Conservation (phyloP, 2,329 filamentous ascomycete species). For the Pseudomassariella vexata region DNA sequence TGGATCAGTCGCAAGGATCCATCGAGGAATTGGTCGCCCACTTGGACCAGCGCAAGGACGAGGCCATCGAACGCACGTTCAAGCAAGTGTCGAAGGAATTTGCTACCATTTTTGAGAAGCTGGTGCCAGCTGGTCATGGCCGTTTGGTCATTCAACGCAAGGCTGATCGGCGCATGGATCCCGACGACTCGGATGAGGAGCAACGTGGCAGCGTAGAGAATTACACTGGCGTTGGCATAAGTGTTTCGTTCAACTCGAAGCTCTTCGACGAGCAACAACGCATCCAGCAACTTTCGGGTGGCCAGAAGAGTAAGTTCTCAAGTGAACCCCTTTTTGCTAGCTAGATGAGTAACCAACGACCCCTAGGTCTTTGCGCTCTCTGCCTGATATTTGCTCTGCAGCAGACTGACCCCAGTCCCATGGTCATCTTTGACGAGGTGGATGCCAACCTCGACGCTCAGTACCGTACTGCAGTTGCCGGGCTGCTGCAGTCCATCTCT, state of each 20-base stretch:
- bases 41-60: slow-evolving; percentile 91
- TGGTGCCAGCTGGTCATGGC: slow-evolving; percentile 90
- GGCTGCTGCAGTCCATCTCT: slow-evolving; percentile 77
- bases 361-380: slow-evolving; percentile 86
- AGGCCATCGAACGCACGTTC: slow-evolving; percentile 97
- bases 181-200: slow-evolving; percentile 64
- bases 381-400: slow-evolving; percentile 99
- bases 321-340: not conserved
- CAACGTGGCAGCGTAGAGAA: slow-evolving; percentile 76
- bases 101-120: slow-evolving; percentile 84
- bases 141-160: slow-evolving; percentile 89
- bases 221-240: slow-evolving; percentile 93
- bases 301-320: slow-evolving; percentile 78
- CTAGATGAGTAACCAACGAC: slow-evolving; percentile 13
- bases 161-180: slow-evolving; percentile 63
- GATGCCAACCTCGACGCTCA: slow-evolving; percentile 97
- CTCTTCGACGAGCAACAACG: slow-evolving; percentile 92
- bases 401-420: slow-evolving; percentile 91
- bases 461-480: slow-evolving; percentile 91
- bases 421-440: slow-evolving; percentile 99
- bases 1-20: slow-evolving; percentile 77
- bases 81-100: slow-evolving; percentile 96
- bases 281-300: slow-evolving; percentile 94
- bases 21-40: slow-evolving; percentile 91
- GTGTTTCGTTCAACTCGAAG: slow-evolving; percentile 97